A percentile compares a stretch with the other conserved stretches of the same genome.
Evolutionary conservation across 2,329 filamentous ascomycete genomes (phyloP).

Genomic region (Penicillium sp.): DNA sequence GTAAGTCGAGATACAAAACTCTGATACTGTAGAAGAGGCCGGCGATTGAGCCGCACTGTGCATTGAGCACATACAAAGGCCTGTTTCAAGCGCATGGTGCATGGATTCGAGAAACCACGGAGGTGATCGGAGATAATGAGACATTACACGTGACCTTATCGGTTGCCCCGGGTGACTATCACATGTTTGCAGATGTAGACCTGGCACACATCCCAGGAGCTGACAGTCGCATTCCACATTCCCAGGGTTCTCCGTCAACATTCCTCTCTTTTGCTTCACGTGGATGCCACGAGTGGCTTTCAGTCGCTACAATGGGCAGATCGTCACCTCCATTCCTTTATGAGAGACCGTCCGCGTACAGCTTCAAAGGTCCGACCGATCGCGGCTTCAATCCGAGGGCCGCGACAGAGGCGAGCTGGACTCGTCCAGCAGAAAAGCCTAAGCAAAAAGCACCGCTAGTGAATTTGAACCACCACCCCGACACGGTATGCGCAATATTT

Average conservation of each 20-base stretch:
- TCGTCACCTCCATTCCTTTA: conserved; percentile 71
- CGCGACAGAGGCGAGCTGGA: conserved; percentile 74
- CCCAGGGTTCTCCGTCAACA: conserved; percentile 13
- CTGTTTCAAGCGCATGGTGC: conserved; percentile 26
- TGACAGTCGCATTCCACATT: conserved; percentile 19
- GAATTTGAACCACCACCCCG: conserved; percentile 81
- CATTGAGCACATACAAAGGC: conserved; percentile 30
- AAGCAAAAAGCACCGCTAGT: conserved; percentile 74
- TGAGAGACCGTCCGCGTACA: conserved; percentile 53
- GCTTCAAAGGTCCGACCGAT: conserved; percentile 51
- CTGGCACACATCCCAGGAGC: not conserved
- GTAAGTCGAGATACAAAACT: conserved; percentile 4
- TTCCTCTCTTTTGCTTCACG: conserved; percentile 30
- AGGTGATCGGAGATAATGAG: conserved; percentile 3
- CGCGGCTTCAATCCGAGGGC: conserved; percentile 81
- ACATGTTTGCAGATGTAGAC: conserved; percentile 12
- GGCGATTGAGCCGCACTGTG: conserved; percentile 18
- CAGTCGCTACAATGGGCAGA: conserved; percentile 46
- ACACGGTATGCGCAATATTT: conserved; percentile 55
- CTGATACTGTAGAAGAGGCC: conserved; percentile 5
- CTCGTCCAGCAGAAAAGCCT: conserved; percentile 57
- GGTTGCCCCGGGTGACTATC: conserved; percentile 33
- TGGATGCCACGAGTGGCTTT: conserved; percentile 29
- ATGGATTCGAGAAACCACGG: not conserved
- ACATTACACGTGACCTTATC: conserved; percentile 17